Evolutionary conservation across 345 rosid species (phyloP), one percentile per base, ranked within the genome.

Genomic region (Salix viminalis): DNA sequence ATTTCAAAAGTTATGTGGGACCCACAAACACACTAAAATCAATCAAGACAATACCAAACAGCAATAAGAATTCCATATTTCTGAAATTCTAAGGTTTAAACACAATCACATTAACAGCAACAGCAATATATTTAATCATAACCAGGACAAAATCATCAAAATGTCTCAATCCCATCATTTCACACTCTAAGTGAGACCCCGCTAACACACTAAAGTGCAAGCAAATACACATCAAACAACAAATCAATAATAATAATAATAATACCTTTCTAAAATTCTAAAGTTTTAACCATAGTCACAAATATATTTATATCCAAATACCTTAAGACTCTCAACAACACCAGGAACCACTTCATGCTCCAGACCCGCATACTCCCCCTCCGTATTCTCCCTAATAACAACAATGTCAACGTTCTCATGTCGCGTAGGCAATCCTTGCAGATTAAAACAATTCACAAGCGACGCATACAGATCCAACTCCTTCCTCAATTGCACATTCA

Each of bases 261-360:
- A 44, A 46, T 46, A 12, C 50, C 50, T 46, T 15, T 46, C 16
- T 46, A 46, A 46, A 46, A 46, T 46, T 46, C 16, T 12, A 46
- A 46, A 46, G 18, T 46, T 46, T 46, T 46, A 46, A 46, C 50
- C 50, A 44, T 11, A 54, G 10, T 54, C 18, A 72, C 34, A 65
- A 28, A 82, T 34, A 34, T 34, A 34, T 34, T 34, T 34, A 34
- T 34, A 95, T 94, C 97, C 91, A 46, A 46, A 50, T 16, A 50
- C 58, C 58, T 50, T 50, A 79, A 95, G 98, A 85, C 97, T 91
- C 79, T 95, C 99, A 8, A 95, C 96, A 37, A 91, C 99, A 34
- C 98, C 99, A 19, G 97, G 96, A 73, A 95, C 94, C 70, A 93
- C 99, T 84, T 95, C 97, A 68, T 95, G 98, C 69, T 95, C 97